Conservation (phyloP, 352 stramenopile genomes). For the Phytophthora syringae region DNA sequence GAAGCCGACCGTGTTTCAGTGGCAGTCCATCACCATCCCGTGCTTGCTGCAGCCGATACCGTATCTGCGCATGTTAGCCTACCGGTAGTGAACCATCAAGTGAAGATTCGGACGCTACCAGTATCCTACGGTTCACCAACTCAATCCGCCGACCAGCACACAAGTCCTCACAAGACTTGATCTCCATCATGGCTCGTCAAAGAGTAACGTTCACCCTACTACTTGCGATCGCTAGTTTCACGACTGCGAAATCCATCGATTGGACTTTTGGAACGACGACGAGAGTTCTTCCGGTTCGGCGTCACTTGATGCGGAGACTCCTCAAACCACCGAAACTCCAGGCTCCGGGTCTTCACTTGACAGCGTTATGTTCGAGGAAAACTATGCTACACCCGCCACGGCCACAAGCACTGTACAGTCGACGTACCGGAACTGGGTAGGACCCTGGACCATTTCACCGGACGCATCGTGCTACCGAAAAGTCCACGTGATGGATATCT, state of each 20-base stretch:
- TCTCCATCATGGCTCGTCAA: slow-evolving; percentile 20
- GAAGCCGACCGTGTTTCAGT: slow-evolving; percentile 16
- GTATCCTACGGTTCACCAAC: no score
- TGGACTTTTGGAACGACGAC: slow-evolving; percentile 15
- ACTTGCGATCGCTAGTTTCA: background rate
- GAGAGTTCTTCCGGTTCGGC: background rate
- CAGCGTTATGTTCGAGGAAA: background rate
- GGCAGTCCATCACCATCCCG: slow-evolving; percentile 31
- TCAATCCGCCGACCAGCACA: slow-evolving; percentile 17
- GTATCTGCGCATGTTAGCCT: no score
- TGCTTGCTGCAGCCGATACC: slow-evolving; percentile 28
- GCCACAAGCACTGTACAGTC: slow-evolving; percentile 32
- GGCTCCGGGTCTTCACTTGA: slow-evolving; percentile 7
- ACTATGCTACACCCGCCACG: slow-evolving; percentile 16
- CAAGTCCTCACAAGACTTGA: slow-evolving; percentile 4
- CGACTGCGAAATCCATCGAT: slow-evolving; percentile 5
- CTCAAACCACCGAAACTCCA: slow-evolving; percentile 3
- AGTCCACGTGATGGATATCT: slow-evolving; percentile 45
- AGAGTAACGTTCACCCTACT: slow-evolving; percentile 10
- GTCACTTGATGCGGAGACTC: background rate
- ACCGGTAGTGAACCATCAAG: no score
- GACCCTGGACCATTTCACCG: slow-evolving; percentile 30
- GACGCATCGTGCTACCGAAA: slow-evolving; percentile 37
- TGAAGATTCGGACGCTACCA: no score
- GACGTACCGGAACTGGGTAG: slow-evolving; percentile 48